Evolutionary conservation across 202 grass and related monocot species (phyloP), one percentile per base, ranked within the genome.

Genomic region (Schoenoplectus tabernaemontani): DNA sequence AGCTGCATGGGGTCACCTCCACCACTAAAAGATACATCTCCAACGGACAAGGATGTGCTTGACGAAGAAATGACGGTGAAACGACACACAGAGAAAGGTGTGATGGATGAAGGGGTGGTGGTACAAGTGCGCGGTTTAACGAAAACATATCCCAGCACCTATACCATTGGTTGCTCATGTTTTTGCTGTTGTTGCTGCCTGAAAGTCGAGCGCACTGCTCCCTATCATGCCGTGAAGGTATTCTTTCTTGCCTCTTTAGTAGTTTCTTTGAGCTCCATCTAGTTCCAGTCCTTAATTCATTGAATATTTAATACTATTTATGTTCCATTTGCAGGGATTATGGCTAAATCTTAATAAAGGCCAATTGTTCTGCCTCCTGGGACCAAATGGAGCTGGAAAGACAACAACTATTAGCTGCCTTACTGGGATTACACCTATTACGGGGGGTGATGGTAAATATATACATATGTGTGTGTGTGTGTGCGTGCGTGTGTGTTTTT

Each of bases 221-320:
- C 94, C 62, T 97, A 87, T 81, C 94, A 97, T 84, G 87, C 91
- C 0, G 89, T 97, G 19, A 97, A 97, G 89, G 94, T 93, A 89
- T 74, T 67, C 58, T 80, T 15, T 38, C 7, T 19, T 57, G 30
- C n/a, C 33, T 23, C 6, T 67, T 1, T 56, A 2, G 71, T 51
- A 17, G 78, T 0, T 15, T 54, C 83, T 11, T 82, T 24, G 9
- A 22, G 39, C 38, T 10, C 74, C 66, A 13, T 74, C 32, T 2
- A 44, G 17, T 86, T 74, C 17, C 9, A 44, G 17, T 86, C 7
- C 74, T 72, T 59, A 30, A 15, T 54, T 54, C 13, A 54, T 54
- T 54, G 50, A 54, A 54, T n/a, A 54, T 54, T 54, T 54, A 54
- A 17, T 17, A 51, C 17, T 51, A 51, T 51, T 16, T 16, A 62